Percentiles rank a stretch among this genome's conserved stretches.
Evolutionary conservation across 148 eudicot species (phyloP).

Genomic region (Chenopodium album): DNA sequence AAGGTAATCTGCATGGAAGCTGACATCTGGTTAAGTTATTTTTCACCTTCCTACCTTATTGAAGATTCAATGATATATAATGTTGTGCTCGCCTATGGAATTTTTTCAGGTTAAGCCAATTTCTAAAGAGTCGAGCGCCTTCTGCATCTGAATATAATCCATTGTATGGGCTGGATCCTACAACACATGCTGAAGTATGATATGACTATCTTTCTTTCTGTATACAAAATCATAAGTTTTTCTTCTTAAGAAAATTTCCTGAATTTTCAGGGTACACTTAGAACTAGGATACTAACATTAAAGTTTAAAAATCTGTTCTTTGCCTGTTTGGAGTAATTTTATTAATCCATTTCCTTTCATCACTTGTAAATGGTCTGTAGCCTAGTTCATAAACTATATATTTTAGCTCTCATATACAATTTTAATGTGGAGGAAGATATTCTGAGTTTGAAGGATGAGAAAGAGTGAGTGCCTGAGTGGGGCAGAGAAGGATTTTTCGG

Average conservation of each 20-base stretch:
- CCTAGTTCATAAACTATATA: not conserved
- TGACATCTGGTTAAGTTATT: not conserved
- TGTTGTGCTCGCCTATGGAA: not conserved
- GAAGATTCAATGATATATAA: not conserved
- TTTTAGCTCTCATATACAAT: not conserved
- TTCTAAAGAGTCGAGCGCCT: conserved; percentile 67
- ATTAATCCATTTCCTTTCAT: not conserved
- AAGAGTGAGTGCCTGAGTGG: not conserved
- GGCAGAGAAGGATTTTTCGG: not conserved
- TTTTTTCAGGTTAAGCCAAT: conserved; percentile 59
- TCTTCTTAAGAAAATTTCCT: not conserved
- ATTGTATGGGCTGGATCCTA: conserved; percentile 85
- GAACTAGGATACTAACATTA: not conserved
- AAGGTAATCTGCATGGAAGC: conserved; percentile 45
- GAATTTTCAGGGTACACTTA: not conserved
- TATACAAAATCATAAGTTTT: not conserved
- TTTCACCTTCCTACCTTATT: not conserved
- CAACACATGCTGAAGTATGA: conserved; percentile 83
- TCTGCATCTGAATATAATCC: conserved; percentile 75
- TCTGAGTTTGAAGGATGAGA: not conserved
- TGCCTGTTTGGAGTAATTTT: not conserved
- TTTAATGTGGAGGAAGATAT: not conserved
- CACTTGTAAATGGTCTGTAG: not conserved
- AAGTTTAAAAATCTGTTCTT: not conserved
- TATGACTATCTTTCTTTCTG: conserved; percentile 10